Evolutionary conservation across 1,284 basidiomycete species (phyloP), one percentile per base, ranked within the genome.

Genomic region (Apiotrichum domesticum): DNA sequence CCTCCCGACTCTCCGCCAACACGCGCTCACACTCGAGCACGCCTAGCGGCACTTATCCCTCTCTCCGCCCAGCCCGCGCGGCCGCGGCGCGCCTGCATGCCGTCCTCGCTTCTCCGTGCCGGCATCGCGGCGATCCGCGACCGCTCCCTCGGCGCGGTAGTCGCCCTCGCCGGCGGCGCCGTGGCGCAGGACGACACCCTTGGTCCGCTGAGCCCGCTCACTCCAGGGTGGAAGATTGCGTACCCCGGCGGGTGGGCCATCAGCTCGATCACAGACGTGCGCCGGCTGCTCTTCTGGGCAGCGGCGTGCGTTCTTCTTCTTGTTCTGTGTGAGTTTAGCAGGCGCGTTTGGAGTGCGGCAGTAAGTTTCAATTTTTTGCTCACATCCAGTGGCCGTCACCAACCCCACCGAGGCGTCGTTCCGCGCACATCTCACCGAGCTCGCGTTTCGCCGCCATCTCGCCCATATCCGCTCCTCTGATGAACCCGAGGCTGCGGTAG

Each of bases 381-480:
- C n/a, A 21, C 35, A 8, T 35, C 6, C 73, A 95, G 94, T 93
- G 47, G 93, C 93, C 79, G 83, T 92, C 73, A 90, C 91, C 43
- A 96, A 95, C 73, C 94, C 94, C n/a, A 85, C 86, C 55, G 92
- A 97, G 77, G 84, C 85, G 46, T 92, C 90, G 3, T 97, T 97
- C 78, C 85, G 91, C 56, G 83, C 90, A 13, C 94, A 92, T 78
- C 86, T 98, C 67, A 97, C 93, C 37, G 92, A 96, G 72, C 87
- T 91, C 70, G 92, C 92, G 41, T 96, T 98, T 73, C 88, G 92
- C 52, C 87, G 90, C 59, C 92, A 97, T 73, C 83, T 98, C 57
- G 90, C 86, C 61, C 87, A 87, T 59, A 84, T 97, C 68, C 87
- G 92, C 37, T 65, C 69, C 6, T 65, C 68, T 67, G 86, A 87